phyloP scores from a whole-genome alignment of 257 asterid species.

The Capsicum pubescens region DNA sequence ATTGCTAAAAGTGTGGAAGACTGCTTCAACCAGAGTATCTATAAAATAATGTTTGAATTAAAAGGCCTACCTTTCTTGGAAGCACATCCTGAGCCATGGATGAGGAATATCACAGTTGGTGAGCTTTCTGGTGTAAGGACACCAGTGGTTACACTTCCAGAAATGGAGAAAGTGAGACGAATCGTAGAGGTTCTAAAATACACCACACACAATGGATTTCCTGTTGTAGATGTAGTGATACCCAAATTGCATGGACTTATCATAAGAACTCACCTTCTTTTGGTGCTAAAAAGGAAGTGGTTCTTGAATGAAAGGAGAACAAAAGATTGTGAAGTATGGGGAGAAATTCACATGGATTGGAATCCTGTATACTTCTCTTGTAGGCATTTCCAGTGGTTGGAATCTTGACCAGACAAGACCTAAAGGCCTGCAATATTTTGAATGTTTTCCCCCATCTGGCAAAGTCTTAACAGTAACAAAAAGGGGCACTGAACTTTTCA shows the following conservation, averaged over 20 bases:
- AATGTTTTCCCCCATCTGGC: no score
- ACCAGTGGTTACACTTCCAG: slow-evolving; percentile 62
- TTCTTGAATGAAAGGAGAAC: slow-evolving; percentile 69
- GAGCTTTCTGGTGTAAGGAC: slow-evolving; percentile 81
- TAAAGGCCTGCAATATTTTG: no score
- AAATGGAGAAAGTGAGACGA: slow-evolving; percentile 76
- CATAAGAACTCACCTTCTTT: slow-evolving; percentile 73
- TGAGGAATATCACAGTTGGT: slow-evolving; percentile 83
- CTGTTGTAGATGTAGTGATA: slow-evolving; percentile 64
- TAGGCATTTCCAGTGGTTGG: no score
- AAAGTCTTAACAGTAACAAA: no score
- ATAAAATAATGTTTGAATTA: slow-evolving; percentile 77
- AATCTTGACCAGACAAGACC: no score
- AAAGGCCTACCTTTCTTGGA: slow-evolving; percentile 93
- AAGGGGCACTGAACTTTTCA: no score
- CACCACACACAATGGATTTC: slow-evolving; percentile 87
- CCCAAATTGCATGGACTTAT: slow-evolving; percentile 75
- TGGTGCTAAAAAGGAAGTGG: slow-evolving; percentile 79
- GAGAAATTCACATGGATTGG: slow-evolving; percentile 63
- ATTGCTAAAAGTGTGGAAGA: slow-evolving; percentile 85
- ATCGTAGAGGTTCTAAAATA: slow-evolving; percentile 73
- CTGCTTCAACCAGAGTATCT: slow-evolving; percentile 90
- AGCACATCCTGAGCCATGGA: slow-evolving; percentile 90
- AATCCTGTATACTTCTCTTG: no score
- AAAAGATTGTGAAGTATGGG: slow-evolving; percentile 81